These are phyloP conservation scores for Gracilaria domingensis DNA, from an alignment of 23 red algal genomes.

Conservation along the genomic window DNA sequence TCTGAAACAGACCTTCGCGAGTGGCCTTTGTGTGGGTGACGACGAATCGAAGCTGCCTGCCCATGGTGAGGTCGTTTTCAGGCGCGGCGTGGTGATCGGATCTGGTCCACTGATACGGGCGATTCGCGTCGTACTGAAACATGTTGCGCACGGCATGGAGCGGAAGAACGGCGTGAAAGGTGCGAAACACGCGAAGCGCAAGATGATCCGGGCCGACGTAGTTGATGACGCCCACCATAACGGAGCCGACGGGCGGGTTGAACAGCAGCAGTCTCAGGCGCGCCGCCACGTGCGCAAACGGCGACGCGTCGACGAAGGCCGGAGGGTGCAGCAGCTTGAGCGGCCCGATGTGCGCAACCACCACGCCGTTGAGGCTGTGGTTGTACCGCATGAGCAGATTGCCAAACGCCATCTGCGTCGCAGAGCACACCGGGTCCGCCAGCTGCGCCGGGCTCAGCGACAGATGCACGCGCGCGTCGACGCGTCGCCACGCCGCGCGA, in stretches of 20 bases:
- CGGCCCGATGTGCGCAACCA: constrained; percentile 26
- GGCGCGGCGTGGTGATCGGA: background rate
- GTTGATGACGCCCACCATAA: constrained; percentile 44
- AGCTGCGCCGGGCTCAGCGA: constrained; percentile 37
- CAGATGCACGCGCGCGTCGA: constrained; percentile 51
- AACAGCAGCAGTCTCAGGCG: constrained; percentile 41
- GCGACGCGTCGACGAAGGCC: constrained; percentile 42
- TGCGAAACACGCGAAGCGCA: constrained; percentile 38
- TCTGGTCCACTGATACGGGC: constrained; percentile 5
- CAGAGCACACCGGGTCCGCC: background rate
- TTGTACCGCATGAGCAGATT: constrained; percentile 49
- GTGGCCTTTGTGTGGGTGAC: constrained; percentile 41
- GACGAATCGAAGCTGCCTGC: constrained; percentile 56
- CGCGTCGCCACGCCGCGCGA: constrained; percentile 26
- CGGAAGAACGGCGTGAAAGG: constrained; percentile 58
- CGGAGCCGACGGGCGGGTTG: constrained; percentile 32
- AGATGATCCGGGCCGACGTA: constrained; percentile 71
- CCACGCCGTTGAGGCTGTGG: constrained; percentile 41
- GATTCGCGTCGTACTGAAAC: constrained; percentile 16
- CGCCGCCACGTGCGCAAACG: constrained; percentile 55
- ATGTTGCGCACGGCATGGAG: constrained; percentile 6
- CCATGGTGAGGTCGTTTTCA: constrained; percentile 27
- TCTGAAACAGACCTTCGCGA: constrained; percentile 43
- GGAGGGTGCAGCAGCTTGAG: constrained; percentile 14
- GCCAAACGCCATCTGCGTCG: constrained; percentile 31